Evolutionary conservation across 129 eudicot genomes (phyloP).

Genomic region (Chrysanthemum makinoi): DNA sequence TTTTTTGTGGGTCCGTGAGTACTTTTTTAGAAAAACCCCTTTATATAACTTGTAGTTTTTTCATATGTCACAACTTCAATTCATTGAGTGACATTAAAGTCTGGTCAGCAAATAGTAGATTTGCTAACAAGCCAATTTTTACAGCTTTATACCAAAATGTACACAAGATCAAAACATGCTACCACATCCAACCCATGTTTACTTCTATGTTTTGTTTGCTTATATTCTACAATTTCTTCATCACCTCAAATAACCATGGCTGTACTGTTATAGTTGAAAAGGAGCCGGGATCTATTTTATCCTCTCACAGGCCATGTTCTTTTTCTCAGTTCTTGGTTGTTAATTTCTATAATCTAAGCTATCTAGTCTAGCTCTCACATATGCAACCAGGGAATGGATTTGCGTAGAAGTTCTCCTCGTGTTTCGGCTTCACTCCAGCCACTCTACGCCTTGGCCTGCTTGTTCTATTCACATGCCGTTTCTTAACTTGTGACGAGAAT

Average conservation of each 20-base stretch:
- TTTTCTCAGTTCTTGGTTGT: conserved; percentile 8
- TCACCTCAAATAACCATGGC: neutral
- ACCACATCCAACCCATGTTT: conserved; percentile 4
- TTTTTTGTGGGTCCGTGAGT: no score
- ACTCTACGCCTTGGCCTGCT: conserved; percentile 44
- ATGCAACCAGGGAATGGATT: conserved; percentile 74
- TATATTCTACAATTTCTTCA: neutral
- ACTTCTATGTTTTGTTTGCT: conserved; percentile 8
- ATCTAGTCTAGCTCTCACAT: conserved; percentile 27
- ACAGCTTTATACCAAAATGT: conserved; percentile 8
- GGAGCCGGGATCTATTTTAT: no score
- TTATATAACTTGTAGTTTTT: neutral
- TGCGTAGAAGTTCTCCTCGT: conserved; percentile 59
- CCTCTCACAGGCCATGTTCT: conserved; percentile 3
- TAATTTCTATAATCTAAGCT: conserved; percentile 15
- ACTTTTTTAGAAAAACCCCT: no score
- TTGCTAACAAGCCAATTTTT: neutral
- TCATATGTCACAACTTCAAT: neutral
- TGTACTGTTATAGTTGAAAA: no score
- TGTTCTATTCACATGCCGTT: conserved; percentile 42
- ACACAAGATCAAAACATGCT: conserved; percentile 3
- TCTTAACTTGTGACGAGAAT: conserved; percentile 41
- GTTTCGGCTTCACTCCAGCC: conserved; percentile 39
- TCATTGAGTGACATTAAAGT: neutral
- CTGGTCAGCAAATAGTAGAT: neutral